Evolutionary conservation across 345 rosid species (phyloP).

Genomic region (Eucalyptus tenuipes): DNA sequence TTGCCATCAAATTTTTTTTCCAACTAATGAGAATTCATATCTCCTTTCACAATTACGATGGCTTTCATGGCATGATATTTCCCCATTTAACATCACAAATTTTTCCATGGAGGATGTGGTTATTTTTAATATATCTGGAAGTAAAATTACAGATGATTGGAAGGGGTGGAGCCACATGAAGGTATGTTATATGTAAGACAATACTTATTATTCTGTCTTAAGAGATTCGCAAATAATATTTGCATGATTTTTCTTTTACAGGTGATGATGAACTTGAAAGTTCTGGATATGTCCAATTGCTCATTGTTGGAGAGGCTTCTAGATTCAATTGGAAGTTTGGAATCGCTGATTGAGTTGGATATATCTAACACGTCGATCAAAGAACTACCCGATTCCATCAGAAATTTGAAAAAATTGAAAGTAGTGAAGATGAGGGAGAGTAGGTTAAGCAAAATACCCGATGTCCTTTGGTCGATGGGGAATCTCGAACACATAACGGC

Average conservation of each 20-base stretch:
- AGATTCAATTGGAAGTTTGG: too few species aligned
- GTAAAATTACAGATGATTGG: background rate
- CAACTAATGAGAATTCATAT: background rate
- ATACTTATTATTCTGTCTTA: background rate
- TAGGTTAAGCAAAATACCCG: too few species aligned
- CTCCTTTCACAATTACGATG: background rate
- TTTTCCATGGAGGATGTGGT: background rate
- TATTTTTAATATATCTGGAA: background rate
- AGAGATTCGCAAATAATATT: too few species aligned
- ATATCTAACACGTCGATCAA: accelerated
- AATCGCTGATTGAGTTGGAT: too few species aligned
- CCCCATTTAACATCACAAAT: background rate
- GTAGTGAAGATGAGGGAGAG: accelerated
- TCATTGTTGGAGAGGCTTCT: too few species aligned
- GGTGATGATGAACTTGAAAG: too few species aligned
- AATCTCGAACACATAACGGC: too few species aligned
- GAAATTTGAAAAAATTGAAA: too few species aligned
- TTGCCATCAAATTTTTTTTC: background rate
- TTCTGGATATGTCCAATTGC: too few species aligned
- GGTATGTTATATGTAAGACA: background rate
- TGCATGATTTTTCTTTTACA: too few species aligned
- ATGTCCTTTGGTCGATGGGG: too few species aligned
- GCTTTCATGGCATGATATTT: background rate
- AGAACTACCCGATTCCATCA: too few species aligned
- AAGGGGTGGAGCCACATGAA: background rate